Evolutionary conservation across 2,329 filamentous ascomycete species (phyloP).

Genomic region (Fusarium secorum): DNA sequence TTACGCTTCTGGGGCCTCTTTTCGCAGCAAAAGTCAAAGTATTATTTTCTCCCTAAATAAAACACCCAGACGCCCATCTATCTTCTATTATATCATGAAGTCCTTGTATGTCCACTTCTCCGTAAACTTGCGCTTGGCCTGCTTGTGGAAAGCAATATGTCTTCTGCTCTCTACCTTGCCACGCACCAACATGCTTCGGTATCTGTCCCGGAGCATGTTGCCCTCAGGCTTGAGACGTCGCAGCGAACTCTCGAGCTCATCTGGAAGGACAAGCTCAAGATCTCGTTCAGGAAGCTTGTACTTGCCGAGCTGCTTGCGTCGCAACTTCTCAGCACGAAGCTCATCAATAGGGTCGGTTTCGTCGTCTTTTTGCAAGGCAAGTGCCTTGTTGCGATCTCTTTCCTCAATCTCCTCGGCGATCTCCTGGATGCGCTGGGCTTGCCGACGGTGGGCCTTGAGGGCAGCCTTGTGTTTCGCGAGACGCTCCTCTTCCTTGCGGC

Average conservation of each 20-base stretch:
- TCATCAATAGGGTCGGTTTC: conserved; percentile 60
- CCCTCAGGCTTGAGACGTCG: conserved; percentile 89
- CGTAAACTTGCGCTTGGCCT: conserved; percentile 79
- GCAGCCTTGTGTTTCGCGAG: conserved; percentile 77
- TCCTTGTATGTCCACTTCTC: conserved; percentile 99
- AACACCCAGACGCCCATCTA: conserved; percentile 16
- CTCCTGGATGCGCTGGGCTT: conserved; percentile 75
- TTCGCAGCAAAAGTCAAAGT: conserved; percentile 19
- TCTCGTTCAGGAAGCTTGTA: conserved; percentile 77
- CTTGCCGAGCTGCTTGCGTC: conserved; percentile 78
- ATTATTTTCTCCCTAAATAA: conserved; percentile 38
- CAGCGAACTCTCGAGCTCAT: conserved; percentile 84
- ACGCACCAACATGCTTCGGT: conserved; percentile 85
- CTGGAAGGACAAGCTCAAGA: conserved; percentile 80
- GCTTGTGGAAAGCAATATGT: conserved; percentile 81
- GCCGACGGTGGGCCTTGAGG: conserved; percentile 75
- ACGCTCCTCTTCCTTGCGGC: conserved; percentile 86
- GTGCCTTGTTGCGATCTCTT: conserved; percentile 59
- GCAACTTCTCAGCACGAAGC: conserved; percentile 69
- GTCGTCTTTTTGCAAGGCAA: conserved; percentile 51
- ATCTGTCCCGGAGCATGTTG: conserved; percentile 92
- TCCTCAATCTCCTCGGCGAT: conserved; percentile 70
- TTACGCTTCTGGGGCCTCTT: not conserved
- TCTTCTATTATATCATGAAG: conserved; percentile 59
- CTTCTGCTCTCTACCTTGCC: conserved; percentile 88